Percentiles rank a stretch among this genome's conserved stretches.
phyloP scores from a whole-genome alignment of 148 eudicot species.

The Amaranthus hypochondriacus region DNA sequence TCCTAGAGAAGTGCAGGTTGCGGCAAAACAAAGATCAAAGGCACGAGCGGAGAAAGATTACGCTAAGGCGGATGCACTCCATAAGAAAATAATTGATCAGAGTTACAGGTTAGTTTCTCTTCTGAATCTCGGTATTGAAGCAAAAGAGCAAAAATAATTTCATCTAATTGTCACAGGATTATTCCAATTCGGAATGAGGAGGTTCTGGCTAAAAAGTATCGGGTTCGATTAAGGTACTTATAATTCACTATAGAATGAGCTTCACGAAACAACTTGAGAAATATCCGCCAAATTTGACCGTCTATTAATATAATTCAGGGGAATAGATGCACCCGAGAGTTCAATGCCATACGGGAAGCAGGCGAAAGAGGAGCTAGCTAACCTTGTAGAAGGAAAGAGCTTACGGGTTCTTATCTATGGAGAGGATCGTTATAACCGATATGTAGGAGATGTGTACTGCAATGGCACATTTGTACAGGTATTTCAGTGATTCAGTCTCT shows the following conservation, averaged over 20 bases:
- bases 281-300: slow-evolving; percentile 4
- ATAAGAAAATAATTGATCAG: slow-evolving; percentile 55
- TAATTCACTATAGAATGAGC: neutral
- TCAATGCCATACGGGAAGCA: slow-evolving; percentile 87
- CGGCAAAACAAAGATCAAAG: slow-evolving; percentile 65
- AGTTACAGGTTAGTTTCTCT: slow-evolving; percentile 33
- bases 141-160: too few species aligned
- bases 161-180: slow-evolving; percentile 33
- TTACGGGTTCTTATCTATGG: slow-evolving; percentile 56
- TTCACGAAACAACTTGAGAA: neutral
- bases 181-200: slow-evolving; percentile 57
- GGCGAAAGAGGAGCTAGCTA: slow-evolving; percentile 70
- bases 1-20: slow-evolving; percentile 62
- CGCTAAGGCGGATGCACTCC: slow-evolving; percentile 72
- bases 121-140: too few species aligned
- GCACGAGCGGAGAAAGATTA: slow-evolving; percentile 74
- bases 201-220: slow-evolving; percentile 69
- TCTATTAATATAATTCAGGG: slow-evolving; percentile 41
- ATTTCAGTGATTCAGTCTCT: slow-evolving; percentile 7
- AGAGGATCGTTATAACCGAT: slow-evolving; percentile 69
- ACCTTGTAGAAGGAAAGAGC: slow-evolving; percentile 61
- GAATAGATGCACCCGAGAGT: slow-evolving; percentile 94
- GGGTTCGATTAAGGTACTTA: slow-evolving; percentile 76
- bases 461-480: slow-evolving; percentile 90
- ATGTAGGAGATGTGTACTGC: slow-evolving; percentile 89